Percentiles rank a stretch among this genome's conserved stretches.
Conservation (phyloP, 768 basidiomycete species). For the Lactarius trivialis region DNA sequence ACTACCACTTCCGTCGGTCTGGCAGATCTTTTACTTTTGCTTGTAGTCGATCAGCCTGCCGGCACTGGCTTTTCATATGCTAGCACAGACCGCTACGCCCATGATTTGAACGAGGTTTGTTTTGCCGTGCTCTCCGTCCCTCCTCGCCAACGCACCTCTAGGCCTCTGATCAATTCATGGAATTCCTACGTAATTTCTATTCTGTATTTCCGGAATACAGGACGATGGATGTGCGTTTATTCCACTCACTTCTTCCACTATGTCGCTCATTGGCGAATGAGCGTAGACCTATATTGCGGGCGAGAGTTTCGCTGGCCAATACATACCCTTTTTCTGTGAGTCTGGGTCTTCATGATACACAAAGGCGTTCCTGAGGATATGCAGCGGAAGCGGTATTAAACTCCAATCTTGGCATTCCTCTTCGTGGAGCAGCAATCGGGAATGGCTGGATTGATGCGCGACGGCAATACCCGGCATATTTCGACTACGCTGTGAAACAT, state of each 20-base stretch:
- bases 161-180: slow-evolving; percentile 71
- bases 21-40: neutral
- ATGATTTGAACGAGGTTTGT: slow-evolving; percentile 63
- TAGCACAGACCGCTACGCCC: slow-evolving; percentile 77
- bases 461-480: slow-evolving; percentile 82
- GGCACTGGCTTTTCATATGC: slow-evolving; percentile 93
- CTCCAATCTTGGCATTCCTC: slow-evolving; percentile 50
- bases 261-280: neutral
- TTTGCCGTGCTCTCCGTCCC: neutral
- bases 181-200: slow-evolving; percentile 88
- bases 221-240: slow-evolving; percentile 64
- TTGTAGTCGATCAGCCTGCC: slow-evolving; percentile 90
- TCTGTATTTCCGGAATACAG: slow-evolving; percentile 83
- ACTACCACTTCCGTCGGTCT: slow-evolving; percentile 1
- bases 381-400: slow-evolving; percentile 72
- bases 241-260: neutral
- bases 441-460: slow-evolving; percentile 97
- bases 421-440: slow-evolving; percentile 84
- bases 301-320: slow-evolving; percentile 96
- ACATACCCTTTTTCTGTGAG: slow-evolving; percentile 90
- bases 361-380: neutral
- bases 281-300: slow-evolving; percentile 88
- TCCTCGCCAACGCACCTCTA: slow-evolving; percentile 29
- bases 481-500: slow-evolving; percentile 78
- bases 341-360: neutral